Conservation (phyloP, 768 basidiomycete genomes). For the Tricholoma terreum region DNA sequence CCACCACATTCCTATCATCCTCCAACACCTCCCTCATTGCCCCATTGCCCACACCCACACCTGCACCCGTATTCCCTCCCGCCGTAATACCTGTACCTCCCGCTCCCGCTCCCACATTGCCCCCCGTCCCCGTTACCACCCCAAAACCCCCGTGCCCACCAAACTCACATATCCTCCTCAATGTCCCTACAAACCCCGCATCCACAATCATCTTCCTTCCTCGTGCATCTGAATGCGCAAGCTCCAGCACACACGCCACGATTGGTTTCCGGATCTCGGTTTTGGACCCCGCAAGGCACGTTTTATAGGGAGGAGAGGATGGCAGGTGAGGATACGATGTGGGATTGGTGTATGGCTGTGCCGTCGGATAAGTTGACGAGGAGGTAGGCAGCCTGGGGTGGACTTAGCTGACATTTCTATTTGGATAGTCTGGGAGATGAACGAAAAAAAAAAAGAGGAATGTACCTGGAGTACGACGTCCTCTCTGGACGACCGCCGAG, state of each 20-base stretch:
- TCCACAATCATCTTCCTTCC: constrained; percentile 32
- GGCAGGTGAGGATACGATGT: constrained; percentile 48
- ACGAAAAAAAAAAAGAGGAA: constrained; percentile 5
- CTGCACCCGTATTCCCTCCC: neutral
- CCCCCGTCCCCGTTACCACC: neutral
- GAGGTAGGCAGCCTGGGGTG: constrained; percentile 46
- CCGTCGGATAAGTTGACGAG: constrained; percentile 73
- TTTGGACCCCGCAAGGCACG: constrained; percentile 56
- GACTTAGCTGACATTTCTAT: neutral
- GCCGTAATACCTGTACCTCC: neutral
- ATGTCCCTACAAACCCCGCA: constrained; percentile 39
- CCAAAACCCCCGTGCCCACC: constrained; percentile 9
- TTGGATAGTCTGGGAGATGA: neutral
- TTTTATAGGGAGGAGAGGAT: constrained; percentile 54
- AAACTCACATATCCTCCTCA: constrained; percentile 40
- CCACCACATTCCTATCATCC: constrained; percentile 59
- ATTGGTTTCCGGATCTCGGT: constrained; percentile 59
- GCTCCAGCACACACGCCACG: constrained; percentile 54
- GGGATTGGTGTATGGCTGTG: constrained; percentile 42
- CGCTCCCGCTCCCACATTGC: no score
- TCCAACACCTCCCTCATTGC: constrained; percentile 39
- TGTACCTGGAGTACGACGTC: constrained; percentile 52
- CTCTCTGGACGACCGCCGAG: constrained; percentile 50
- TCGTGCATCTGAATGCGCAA: constrained; percentile 44
- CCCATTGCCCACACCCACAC: constrained; percentile 6